phyloP scores from a whole-genome alignment of 257 asterid species.

The Ilex aquifolium region DNA sequence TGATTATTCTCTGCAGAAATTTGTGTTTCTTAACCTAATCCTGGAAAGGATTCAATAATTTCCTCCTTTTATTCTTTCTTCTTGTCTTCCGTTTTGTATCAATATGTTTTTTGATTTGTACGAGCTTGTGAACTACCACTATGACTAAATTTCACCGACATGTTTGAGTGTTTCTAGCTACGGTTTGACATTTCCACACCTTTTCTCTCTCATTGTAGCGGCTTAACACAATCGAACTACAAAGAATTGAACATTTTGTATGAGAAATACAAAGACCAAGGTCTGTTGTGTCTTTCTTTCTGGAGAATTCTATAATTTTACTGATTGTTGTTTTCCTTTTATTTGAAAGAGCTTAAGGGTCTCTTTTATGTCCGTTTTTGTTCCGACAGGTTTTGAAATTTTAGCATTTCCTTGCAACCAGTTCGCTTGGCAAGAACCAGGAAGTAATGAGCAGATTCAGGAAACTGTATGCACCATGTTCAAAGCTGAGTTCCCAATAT shows the following conservation, averaged over 20 bases:
- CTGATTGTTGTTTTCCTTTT: neutral
- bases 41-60: too few relatives aligned
- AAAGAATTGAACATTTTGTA: constrained; percentile 67
- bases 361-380: neutral
- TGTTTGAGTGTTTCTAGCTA: neutral
- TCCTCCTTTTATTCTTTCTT: too few relatives aligned
- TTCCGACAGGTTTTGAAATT: constrained; percentile 61
- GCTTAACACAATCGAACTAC: constrained; percentile 75
- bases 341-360: constrained; percentile 2
- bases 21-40: too few relatives aligned
- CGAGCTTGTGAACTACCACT: neutral
- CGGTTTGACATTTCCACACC: neutral
- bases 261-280: constrained; percentile 72
- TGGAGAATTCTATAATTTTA: neutral
- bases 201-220: constrained; percentile 28
- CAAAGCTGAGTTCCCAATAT: constrained; percentile 80
- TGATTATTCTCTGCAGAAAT: too few relatives aligned
- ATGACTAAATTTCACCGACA: neutral
- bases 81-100: too few relatives aligned
- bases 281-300: constrained; percentile 24
- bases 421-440: constrained; percentile 86
- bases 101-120: too few relatives aligned
- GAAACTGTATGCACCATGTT: constrained; percentile 68
- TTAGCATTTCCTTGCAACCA: constrained; percentile 96
- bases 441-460: constrained; percentile 69